Percentiles rank a stretch among this genome's conserved stretches.
These are phyloP conservation scores for Dittrichia graveolens DNA, from an alignment of 129 eudicot species.

Conservation along the genomic window DNA sequence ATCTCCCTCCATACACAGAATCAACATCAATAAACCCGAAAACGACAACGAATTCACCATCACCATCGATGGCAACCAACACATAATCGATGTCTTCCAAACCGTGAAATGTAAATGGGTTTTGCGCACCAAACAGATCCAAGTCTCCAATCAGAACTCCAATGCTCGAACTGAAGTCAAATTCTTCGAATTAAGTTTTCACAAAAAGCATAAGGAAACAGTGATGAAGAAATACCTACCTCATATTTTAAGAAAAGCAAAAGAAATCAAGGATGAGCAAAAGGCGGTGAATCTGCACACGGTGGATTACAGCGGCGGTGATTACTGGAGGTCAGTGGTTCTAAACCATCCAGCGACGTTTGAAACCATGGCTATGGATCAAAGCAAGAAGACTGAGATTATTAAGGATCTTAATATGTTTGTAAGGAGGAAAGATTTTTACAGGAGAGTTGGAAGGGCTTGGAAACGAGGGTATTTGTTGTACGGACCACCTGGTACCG, in stretches of 20 bases:
- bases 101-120: conserved; percentile 48
- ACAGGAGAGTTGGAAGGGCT: conserved; percentile 64
- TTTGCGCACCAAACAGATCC: conserved; percentile 27
- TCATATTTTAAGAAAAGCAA: conserved; percentile 34
- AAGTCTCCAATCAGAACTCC: not conserved
- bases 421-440: conserved; percentile 54
- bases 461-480: conserved; percentile 79
- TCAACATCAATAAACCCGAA: conserved; percentile 45
- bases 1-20: conserved; percentile 42
- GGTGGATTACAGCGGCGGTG: conserved; percentile 52
- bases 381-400: conserved; percentile 29
- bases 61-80: conserved; percentile 49
- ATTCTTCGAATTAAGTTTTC: conserved; percentile 51
- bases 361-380: conserved; percentile 65
- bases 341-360: conserved; percentile 69
- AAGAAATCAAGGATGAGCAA: conserved; percentile 40
- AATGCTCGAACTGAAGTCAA: conserved; percentile 31
- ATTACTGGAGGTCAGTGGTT: conserved; percentile 63
- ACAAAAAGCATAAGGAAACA: conserved; percentile 45
- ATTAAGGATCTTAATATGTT: conserved; percentile 57
- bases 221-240: conserved; percentile 48
- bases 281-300: conserved; percentile 52
- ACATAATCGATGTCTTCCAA: conserved; percentile 32
- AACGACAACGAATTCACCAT: conserved; percentile 41
- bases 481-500: conserved; percentile 74